Conservation (phyloP, 768 basidiomycete genomes). For the Rhizopogon salebrosus region DNA sequence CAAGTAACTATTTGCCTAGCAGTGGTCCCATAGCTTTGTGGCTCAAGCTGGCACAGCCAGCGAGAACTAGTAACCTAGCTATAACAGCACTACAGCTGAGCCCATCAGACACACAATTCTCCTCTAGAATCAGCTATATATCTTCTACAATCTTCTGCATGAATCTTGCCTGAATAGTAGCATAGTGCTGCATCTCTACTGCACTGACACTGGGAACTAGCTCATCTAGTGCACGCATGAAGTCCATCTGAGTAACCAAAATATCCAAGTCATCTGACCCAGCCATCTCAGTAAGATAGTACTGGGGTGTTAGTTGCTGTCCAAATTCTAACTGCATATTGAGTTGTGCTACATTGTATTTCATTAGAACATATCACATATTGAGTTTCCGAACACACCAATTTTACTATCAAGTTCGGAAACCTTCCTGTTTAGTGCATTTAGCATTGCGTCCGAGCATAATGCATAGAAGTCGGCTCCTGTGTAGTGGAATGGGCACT, state of each 20-base stretch:
- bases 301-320: constrained; percentile 80
- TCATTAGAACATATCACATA: constrained; percentile 3
- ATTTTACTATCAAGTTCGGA: constrained; percentile 72
- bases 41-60: too few relatives aligned
- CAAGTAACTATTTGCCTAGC: too few relatives aligned
- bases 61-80: too few relatives aligned
- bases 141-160: not conserved
- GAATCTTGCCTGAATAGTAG: constrained; percentile 35
- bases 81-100: too few relatives aligned
- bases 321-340: constrained; percentile 43
- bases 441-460: constrained; percentile 93
- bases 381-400: constrained; percentile 33
- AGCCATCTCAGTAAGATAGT: constrained; percentile 84
- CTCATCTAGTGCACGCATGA: constrained; percentile 62
- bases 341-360: constrained; percentile 31
- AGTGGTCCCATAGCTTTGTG: too few relatives aligned
- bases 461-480: constrained; percentile 98
- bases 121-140: not conserved
- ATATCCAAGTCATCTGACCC: constrained; percentile 63
- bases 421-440: constrained; percentile 90
- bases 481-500: constrained; percentile 90
- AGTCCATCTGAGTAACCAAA: constrained; percentile 72
- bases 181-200: constrained; percentile 83
- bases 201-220: constrained; percentile 81
- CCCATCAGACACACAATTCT: too few relatives aligned